Evolutionary conservation across 441 rosid genomes (phyloP), one percentile per base, ranked within the genome.

Genomic region (Manihot esculenta): DNA sequence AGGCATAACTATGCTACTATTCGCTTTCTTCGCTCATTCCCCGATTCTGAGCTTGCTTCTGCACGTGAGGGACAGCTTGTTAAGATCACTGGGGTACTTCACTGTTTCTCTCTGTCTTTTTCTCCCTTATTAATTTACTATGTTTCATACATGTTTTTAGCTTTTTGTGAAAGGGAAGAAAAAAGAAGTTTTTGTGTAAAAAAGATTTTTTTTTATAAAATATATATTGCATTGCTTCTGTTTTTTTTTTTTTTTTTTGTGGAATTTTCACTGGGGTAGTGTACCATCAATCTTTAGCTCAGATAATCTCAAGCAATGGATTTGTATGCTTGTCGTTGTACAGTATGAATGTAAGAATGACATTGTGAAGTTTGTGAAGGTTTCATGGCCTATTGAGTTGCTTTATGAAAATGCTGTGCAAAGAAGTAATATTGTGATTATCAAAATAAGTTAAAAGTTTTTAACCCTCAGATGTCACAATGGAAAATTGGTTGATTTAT

Each of bases 1-100:
- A 76, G 64, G 24, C 74, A 54, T 15, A 76, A 62, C 75, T 68
- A 80, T 64, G 78, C 88, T 42, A 18, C 74, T 66, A 66, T 75
- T 26, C 69, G 58, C 50, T 83, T 78, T 54, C 77, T 83, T 14
- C 77, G 66, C 44, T 84, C 88, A 48, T 74, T 77, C 42, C 88
- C 88, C 20, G 84, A 86, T 68, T 79, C 88, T 48, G 85, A 86
- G 77, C 87, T 86, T 21, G 47, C 72, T 57, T 60, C 78, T n/a
- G 86, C 88, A 10, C 67, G 74, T 57, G 68, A 83, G 9, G 88
- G 84, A 0, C 82, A 86, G 77, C 84, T 86, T 66, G 87, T 86
- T 54, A 86, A 81, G 73, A 75, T 84, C 76, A 79, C 84, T 41
- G 90, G 90, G 85, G 90, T 86, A 74, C 48, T 23, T 24, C 23